These are phyloP conservation scores for Pythium sp. DNA, from an alignment of 352 stramenopile genomes.

Conservation along the genomic window DNA sequence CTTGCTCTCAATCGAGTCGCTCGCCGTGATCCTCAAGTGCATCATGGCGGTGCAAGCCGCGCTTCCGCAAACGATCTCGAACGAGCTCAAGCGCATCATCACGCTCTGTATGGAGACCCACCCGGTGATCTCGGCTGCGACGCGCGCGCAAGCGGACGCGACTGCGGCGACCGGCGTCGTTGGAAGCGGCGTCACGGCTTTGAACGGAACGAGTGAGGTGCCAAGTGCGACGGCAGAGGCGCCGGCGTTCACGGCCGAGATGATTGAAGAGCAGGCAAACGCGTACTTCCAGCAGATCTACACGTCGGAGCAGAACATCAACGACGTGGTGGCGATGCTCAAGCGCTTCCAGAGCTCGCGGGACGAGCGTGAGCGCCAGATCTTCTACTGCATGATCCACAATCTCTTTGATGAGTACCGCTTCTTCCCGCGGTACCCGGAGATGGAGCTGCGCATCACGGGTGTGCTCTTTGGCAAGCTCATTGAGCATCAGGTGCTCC, in stretches of 20 bases:
- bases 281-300: slow-evolving; percentile 99
- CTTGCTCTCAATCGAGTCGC: slow-evolving; percentile 79
- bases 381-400: slow-evolving; percentile 99
- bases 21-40: slow-evolving; percentile 82
- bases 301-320: slow-evolving; percentile 97
- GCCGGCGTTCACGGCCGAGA: slow-evolving; percentile 83
- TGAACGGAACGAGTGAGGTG: slow-evolving; percentile 1
- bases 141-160: slow-evolving; percentile 39
- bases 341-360: slow-evolving; percentile 97
- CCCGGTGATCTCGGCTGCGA: slow-evolving; percentile 73
- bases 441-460: slow-evolving; percentile 99
- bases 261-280: slow-evolving; percentile 98
- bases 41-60: slow-evolving; percentile 70
- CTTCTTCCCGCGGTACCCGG: slow-evolving; percentile 98
- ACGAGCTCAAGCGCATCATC: slow-evolving; percentile 84
- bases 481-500: slow-evolving; percentile 98
- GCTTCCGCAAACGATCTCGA: slow-evolving; percentile 63
- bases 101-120: slow-evolving; percentile 81
- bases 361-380: slow-evolving; percentile 96
- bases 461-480: slow-evolving; percentile 97
- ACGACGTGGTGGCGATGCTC: slow-evolving; percentile 97
- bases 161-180: neutral
- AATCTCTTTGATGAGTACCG: slow-evolving; percentile 99
- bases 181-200: neutral
- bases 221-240: slow-evolving; percentile 4